Evolutionary conservation across 306 rosid genomes (phyloP).

Genomic region (Trifolium repens): DNA sequence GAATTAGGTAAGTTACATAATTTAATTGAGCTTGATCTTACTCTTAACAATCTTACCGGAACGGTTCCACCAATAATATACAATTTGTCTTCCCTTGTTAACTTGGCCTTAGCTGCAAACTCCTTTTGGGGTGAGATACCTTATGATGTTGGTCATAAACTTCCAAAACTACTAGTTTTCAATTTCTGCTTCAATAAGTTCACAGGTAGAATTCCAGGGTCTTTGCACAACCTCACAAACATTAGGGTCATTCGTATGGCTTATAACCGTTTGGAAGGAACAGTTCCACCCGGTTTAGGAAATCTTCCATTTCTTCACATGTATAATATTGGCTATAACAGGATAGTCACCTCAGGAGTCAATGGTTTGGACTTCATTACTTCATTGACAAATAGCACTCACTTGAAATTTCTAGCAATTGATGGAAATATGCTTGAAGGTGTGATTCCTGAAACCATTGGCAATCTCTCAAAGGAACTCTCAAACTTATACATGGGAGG

Average conservation of each 20-base stretch:
- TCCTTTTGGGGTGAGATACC: conserved; percentile 76
- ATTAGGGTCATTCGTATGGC: conserved; percentile 58
- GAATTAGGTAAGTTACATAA: conserved; percentile 55
- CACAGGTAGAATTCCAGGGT: conserved; percentile 71
- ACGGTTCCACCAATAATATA: conserved; percentile 56
- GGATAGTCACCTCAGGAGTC: conserved; percentile 52
- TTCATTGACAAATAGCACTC: conserved; percentile 65
- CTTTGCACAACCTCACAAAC: conserved; percentile 72
- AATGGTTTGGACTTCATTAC: conserved; percentile 61
- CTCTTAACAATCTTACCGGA: conserved; percentile 63
- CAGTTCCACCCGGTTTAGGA: conserved; percentile 77
- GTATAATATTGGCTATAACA: conserved; percentile 70
- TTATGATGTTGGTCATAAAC: conserved; percentile 52
- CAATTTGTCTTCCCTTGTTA: conserved; percentile 62
- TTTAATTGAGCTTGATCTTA: conserved; percentile 61
- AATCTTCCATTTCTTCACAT: conserved; percentile 61
- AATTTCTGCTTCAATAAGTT: conserved; percentile 62
- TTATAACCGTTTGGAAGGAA: conserved; percentile 60
- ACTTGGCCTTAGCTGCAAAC: conserved; percentile 63
- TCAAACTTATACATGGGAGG: conserved; percentile 64
- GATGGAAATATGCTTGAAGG: conserved; percentile 67
- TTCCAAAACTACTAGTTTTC: conserved; percentile 65
- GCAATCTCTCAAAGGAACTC: conserved; percentile 68
- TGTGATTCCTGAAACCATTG: conserved; percentile 67
- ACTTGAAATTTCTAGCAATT: conserved; percentile 55